phyloP scores from a whole-genome alignment of 2,329 filamentous ascomycete species.

The Fusarium neocosmosporiellum region DNA sequence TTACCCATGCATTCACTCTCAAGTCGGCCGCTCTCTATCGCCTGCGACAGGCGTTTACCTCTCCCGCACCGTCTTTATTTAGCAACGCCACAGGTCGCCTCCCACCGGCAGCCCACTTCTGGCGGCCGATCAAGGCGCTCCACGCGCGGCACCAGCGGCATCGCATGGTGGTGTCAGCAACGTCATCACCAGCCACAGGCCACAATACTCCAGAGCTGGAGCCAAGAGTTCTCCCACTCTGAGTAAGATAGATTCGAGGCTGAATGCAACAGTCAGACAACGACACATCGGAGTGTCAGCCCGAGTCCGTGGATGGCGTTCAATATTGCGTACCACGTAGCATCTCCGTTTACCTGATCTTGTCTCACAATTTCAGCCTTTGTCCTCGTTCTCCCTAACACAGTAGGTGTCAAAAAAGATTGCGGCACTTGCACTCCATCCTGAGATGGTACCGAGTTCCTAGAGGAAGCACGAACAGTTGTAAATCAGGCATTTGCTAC shows the following conservation, averaged over 20 bases:
- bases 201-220: not conserved
- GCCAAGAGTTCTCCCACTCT: not conserved
- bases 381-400: not conserved
- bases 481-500: not conserved
- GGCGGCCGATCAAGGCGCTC: not conserved
- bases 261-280: not conserved
- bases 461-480: not conserved
- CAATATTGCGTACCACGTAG: not conserved
- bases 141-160: conserved; percentile 1
- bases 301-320: not conserved
- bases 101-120: not conserved
- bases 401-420: not conserved
- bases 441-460: not conserved
- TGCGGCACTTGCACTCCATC: not conserved
- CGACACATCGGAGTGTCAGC: not conserved
- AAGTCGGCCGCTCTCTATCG: not conserved
- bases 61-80: conserved; percentile 8
- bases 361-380: not conserved
- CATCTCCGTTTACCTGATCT: not conserved
- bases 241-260: not conserved
- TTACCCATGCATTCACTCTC: not conserved
- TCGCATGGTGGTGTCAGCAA: not conserved
- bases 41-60: not conserved
- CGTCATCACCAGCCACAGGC: not conserved
- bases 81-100: conserved; percentile 14